Evolutionary conservation across 2,329 filamentous ascomycete species (phyloP).

Genomic region (Monilinia laxa): DNA sequence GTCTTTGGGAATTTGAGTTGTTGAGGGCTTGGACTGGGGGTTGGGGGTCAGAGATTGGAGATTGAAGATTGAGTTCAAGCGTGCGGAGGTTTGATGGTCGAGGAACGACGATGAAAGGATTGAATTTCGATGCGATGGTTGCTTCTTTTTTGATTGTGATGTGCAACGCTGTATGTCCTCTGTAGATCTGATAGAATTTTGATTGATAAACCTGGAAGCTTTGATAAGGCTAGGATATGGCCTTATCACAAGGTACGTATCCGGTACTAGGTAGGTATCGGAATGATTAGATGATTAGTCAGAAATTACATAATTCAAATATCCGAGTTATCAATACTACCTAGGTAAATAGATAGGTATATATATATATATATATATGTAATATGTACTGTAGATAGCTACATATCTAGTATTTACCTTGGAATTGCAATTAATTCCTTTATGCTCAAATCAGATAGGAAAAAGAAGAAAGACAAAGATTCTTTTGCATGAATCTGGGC

Average conservation of each 20-base stretch:
- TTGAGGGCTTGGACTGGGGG: neutral
- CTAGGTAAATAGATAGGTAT: too few relatives aligned
- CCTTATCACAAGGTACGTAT: too few relatives aligned
- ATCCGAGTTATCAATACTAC: neutral
- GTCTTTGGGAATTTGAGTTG: neutral
- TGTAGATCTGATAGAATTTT: neutral
- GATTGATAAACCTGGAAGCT: neutral
- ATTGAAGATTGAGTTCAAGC: conserved; percentile 2
- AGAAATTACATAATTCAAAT: neutral
- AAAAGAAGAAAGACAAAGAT: neutral
- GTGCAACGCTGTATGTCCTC: neutral
- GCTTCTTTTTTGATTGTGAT: neutral
- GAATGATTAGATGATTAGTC: neutral
- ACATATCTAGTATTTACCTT: too few relatives aligned
- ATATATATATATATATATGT: too few relatives aligned
- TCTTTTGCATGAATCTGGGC: neutral
- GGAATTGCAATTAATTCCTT: too few relatives aligned
- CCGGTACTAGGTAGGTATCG: too few relatives aligned
- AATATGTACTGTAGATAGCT: too few relatives aligned
- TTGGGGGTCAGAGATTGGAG: neutral
- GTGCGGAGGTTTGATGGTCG: neutral
- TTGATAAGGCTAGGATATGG: conserved; percentile 3
- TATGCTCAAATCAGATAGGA: too few relatives aligned
- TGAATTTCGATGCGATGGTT: neutral
- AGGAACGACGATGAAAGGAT: neutral